Conservation (phyloP, 495 filamentous ascomycete genomes). For the Penicillium samsonianum region DNA sequence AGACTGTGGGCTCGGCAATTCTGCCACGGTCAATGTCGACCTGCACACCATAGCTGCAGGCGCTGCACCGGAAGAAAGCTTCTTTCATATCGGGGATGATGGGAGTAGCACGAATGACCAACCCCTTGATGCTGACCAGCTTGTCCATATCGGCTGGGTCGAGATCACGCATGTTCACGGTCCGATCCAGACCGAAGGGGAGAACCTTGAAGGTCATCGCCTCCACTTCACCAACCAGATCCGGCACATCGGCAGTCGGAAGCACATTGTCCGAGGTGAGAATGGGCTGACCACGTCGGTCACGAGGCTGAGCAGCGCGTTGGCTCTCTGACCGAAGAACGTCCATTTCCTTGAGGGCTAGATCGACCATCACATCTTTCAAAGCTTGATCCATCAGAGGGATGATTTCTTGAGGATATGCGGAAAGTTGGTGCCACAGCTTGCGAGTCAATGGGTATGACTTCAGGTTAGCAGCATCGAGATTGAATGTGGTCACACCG, state of each 20-base stretch:
- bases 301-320: conserved; percentile 32
- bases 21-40: conserved; percentile 93
- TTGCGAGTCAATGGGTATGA: conserved; percentile 89
- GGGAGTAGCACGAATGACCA: conserved; percentile 93
- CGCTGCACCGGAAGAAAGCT: conserved; percentile 92
- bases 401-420: conserved; percentile 93
- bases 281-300: conserved; percentile 30
- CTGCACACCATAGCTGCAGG: conserved; percentile 86
- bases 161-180: conserved; percentile 90
- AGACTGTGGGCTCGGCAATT: conserved; percentile 91
- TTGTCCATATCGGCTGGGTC: conserved; percentile 97
- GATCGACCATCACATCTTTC: conserved; percentile 90
- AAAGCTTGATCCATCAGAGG: conserved; percentile 93
- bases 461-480: conserved; percentile 88
- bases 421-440: conserved; percentile 90
- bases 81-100: conserved; percentile 98
- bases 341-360: conserved; percentile 79
- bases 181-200: conserved; percentile 83
- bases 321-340: conserved; percentile 61
- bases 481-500: conserved; percentile 77
- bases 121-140: conserved; percentile 90
- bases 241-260: conserved; percentile 75
- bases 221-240: conserved; percentile 65
- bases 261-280: conserved; percentile 72
- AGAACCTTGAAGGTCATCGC: conserved; percentile 79